Evolutionary conservation across 331 rosid species (phyloP), one percentile per base, ranked within the genome.

Genomic region (Cydonia oblonga): DNA sequence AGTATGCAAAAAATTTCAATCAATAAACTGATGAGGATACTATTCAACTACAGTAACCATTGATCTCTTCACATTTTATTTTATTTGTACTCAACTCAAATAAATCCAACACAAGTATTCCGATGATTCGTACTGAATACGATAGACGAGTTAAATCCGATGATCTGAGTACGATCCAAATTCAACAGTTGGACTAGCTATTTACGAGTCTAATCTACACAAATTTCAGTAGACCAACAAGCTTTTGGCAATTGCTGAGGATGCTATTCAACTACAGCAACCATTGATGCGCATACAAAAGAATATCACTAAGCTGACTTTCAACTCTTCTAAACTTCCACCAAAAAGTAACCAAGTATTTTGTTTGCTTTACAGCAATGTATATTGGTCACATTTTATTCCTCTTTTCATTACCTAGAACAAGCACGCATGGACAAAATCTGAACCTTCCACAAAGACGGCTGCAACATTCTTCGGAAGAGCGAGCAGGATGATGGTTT

Each of bases 361-460:
- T 32, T 12, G 68, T 72, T 38, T 71, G 4, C 68, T 72, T 19
- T 72, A 72, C 76, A 72, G 8, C 67, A 28, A 24, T 72, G 58
- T 72, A 60, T 46, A 72, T 60, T 60, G 68, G 16, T 42, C 20
- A 25, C 20, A 72, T 28, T 62, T 60, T 25, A 19, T 60, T n/a
- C n/a, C 10, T 26, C 46, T 13, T 40, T 40, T 29, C 13, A 23
- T 59, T 25, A 26, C 19, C 76, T 61, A 25, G 68, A 72, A 72
- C 76, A 72, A 60, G 33, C 59, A 72, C 38, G 19, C 60, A 71
- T 19, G 15, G 68, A 19, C 59, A 59, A 40, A 26, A 9, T 59
- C 75, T 71, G 75, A 26, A 40, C 3, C 75, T 66, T 40, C 28
- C 42, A 60, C 28, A 20, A n/a, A 33, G 5, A 8, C 35, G 26